Base-by-base conservation (phyloP, 305 asterid genomes). In the Fraxinus angustifolia region DNA sequence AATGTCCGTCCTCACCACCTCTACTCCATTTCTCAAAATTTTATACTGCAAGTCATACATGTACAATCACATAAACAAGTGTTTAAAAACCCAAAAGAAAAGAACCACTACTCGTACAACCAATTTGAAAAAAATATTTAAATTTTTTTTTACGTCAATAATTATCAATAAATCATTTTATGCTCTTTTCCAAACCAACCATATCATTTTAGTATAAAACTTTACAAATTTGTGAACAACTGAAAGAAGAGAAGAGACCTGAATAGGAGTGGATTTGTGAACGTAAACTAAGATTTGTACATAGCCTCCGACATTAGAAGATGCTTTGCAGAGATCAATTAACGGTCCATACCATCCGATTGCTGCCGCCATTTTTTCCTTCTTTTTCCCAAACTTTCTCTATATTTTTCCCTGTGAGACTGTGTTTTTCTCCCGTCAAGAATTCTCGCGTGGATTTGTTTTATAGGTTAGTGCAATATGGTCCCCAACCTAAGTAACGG, bases 331-430 rank as follows among this genome's bases (percentile, higher is more conserved):
- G 68, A 90, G 94, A 82, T 91, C 94, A 40, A 92, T 90, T 23
- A 92, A 82, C 35, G 95, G 97, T 65, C 95, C 95, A 80, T 92
- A 92, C 91, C 95, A 91, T 72, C 94, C 93, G 68, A 91, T 90
- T 75, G 89, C 85, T 67, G 96, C 93, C 85, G 91, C 90, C 92
- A 89, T 40, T 1, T 30, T 21, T 11, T 26, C 14, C 16, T 8
- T 62, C 11, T 2, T 1, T 3, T 23, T 6, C 21, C 23, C 28
- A 7, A 58, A 14, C 16, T 23, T 0, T 65, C 17, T 4, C 73
- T 62, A 8, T 19, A 19, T 19, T 62, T 60, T 21, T 23, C 70
- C 12, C 50, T 2, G 1, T 40, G 48, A 38, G 4, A 0, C 4
- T 6, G 7, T 28, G 0, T 53, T 53, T 53, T n/a, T 53, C 62